Evolutionary conservation across 2,329 filamentous ascomycete genomes (phyloP), one percentile per base, ranked within the genome.

Genomic region (Alternaria rosae): DNA sequence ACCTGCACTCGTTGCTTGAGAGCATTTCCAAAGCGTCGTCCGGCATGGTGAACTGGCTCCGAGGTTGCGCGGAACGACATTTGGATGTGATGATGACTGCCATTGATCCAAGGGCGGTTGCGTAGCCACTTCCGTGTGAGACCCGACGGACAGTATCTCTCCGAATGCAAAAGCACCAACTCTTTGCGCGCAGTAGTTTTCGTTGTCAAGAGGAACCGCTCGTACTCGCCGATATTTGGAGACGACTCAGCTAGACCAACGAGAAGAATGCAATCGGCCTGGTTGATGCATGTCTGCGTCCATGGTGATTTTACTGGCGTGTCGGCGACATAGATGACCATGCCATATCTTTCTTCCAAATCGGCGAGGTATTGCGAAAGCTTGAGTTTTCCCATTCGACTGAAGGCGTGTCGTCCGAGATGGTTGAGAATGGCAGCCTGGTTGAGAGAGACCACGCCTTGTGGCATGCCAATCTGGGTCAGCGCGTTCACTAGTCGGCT

Each of bases 231-330:
- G 68, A 98, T 95, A 45, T 87, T 90, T 0, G 95, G 91, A 4
- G 94, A 97, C 1, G 91, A 91, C 76, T 98, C 95, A 1, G 94
- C 95, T 13, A 98, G 82, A 1, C 93, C 95, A 26, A 99, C 93
- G 9, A 99, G 85, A 8, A 99, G 85, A 66, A 99, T 97, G 70
- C 94, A 97, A 79, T 99, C 95, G 2, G 95, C 95, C 79, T 99
- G 95, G 15, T 91, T 91, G 67, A 99, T 97, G 77, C 96, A 99
- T 0, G 95, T 98, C 74, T 97, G 93, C 0, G 96, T 99, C 95
- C 95, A 99, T 0, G 94, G 94, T 2, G 96, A 93, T 72, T 97
- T 98, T 71, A 98, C 95, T 63, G 90, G 97, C 5, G 96, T 99
- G 78, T 99, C 95, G 54, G 94, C 95, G 60, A 99, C 90, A 75